Conservation (phyloP, 1,284 basidiomycete species). For the Ganoderma multipileum region DNA sequence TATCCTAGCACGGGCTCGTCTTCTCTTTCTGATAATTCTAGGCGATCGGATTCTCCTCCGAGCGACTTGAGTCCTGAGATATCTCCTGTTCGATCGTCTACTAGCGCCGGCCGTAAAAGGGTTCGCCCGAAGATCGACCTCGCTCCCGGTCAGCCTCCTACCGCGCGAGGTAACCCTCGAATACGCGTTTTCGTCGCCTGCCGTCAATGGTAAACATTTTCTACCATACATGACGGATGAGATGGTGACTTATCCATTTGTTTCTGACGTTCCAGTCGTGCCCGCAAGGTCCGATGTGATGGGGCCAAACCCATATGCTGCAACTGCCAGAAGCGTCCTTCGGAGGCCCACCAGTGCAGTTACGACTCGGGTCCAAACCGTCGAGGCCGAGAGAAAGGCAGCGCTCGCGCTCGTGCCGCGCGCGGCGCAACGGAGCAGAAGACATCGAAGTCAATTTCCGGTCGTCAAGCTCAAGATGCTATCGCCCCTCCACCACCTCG, state of each 20-base stretch:
- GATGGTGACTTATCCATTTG: background rate
- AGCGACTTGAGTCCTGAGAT: background rate
- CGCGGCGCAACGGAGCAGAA: background rate
- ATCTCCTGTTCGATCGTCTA: slow-evolving; percentile 10
- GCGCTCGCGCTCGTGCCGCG: slow-evolving; percentile 60
- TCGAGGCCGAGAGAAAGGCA: slow-evolving; percentile 73
- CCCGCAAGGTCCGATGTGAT: slow-evolving; percentile 80
- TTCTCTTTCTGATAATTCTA: slow-evolving; percentile 1
- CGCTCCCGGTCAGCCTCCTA: slow-evolving; percentile 29
- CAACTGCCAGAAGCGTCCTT: slow-evolving; percentile 63
- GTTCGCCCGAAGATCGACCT: slow-evolving; percentile 56
- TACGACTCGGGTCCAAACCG: slow-evolving; percentile 77
- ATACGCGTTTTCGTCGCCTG: slow-evolving; percentile 32
- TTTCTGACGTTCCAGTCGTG: slow-evolving; percentile 52
- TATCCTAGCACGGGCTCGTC: slow-evolving; percentile 4
- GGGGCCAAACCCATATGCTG: slow-evolving; percentile 76
- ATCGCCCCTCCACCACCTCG: background rate
- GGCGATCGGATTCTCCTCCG: background rate
- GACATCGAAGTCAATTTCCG: slow-evolving; percentile 11
- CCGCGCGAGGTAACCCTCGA: slow-evolving; percentile 26
- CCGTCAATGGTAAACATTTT: slow-evolving; percentile 25
- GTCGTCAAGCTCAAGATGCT: background rate
- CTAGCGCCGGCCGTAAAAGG: slow-evolving; percentile 17
- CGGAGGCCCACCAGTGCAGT: slow-evolving; percentile 39
- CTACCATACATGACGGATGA: no score